Base-by-base conservation (phyloP, 306 rosid species). In the Hippophae tibetana region DNA sequence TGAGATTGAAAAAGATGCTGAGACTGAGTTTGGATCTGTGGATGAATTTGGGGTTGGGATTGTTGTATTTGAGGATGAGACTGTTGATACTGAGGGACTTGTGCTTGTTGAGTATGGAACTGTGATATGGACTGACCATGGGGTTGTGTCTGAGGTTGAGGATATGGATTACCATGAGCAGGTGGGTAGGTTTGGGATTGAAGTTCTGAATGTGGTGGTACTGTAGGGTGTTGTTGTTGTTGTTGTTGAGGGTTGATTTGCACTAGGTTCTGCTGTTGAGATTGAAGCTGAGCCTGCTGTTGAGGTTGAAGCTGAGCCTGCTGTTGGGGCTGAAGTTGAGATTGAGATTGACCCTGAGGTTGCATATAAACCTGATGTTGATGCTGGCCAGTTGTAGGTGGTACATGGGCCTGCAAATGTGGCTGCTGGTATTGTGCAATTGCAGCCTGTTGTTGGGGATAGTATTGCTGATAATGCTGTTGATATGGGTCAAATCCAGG, bases 401-500 rank as follows among this genome's bases (percentile, higher is more conserved):
- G 52, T 14, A 72, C 70, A 51, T 78, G 77, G 62, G 80, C 82
- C 74, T 86, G 84, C 61, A 54, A 46, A 26, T 70, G 61, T 41
- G 64, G 95, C 57, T 69, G 83, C 81, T 80, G 93, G 54, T 72
- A 75, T 61, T 72, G 97, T 42, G 75, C 76, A 78, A 60, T 80
- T 1, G 57, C 76, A 23, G 86, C 66, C 69, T 85, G 95, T 67
- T 87, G 98, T 73, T 85, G 83, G 11, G 96, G 93, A 67, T 88
- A 80, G 70, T 83, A 86, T 13, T 83, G 84, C 69, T 87, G 96
- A 84, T 87, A 92, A 42, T 88, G 95, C 75, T 82, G 97, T 69
- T 87, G 95, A 62, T 81, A 85, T 43, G 83, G 86, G 71, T 90
- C 96, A 79, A 83, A 86, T 58, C 98, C 96, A 57, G 95, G 89